A percentile compares a stretch with the other conserved stretches of the same genome.
These are phyloP conservation scores for Hordeum marinum DNA, from an alignment of 176 grass and related monocot species.

Conservation along the genomic window DNA sequence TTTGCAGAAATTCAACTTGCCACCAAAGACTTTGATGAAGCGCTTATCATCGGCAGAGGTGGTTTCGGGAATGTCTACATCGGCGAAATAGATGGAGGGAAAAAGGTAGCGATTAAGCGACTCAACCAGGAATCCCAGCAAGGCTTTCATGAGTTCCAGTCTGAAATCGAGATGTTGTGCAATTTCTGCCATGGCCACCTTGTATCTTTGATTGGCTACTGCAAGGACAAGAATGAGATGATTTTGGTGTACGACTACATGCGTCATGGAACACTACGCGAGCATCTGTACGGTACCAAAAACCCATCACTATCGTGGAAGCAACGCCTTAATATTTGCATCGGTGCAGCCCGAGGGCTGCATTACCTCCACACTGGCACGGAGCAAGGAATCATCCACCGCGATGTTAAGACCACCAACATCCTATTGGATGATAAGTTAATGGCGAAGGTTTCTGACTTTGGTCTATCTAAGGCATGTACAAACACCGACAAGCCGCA, in stretches of 20 bases:
- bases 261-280: not conserved
- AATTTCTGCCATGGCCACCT: no score
- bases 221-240: no score
- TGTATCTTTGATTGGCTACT: no score
- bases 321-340: constrained; percentile 23
- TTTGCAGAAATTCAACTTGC: constrained; percentile 34
- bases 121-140: not conserved
- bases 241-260: constrained; percentile 20
- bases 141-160: not conserved
- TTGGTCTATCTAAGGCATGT: constrained; percentile 19
- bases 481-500: constrained; percentile 9
- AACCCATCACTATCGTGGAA: not conserved
- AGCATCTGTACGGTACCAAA: not conserved
- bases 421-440: constrained; percentile 15
- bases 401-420: not conserved
- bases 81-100: not conserved
- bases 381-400: no score
- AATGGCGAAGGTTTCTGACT: constrained; percentile 22
- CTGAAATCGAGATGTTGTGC: no score
- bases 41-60: not conserved
- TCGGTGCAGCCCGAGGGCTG: not conserved
- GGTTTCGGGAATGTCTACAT: constrained; percentile 16
- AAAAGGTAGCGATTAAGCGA: not conserved
- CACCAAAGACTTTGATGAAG: constrained; percentile 7
- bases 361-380: no score